A percentile compares a stretch with the other conserved stretches of the same genome.
Conservation (phyloP, 257 asterid genomes). For the Nicotiana benthamiana region DNA sequence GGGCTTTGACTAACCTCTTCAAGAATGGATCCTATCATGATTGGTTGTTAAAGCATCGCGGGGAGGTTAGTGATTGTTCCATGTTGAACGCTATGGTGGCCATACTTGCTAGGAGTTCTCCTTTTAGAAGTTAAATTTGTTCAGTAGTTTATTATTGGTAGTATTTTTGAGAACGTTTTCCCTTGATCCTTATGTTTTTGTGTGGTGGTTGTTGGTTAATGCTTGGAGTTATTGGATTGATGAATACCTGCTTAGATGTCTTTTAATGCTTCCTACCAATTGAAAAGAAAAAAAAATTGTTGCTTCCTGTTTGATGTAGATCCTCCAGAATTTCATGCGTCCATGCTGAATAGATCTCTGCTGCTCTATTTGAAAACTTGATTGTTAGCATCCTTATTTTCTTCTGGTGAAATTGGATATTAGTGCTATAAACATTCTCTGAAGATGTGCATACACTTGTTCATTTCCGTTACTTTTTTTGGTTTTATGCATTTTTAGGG, state of each 20-base stretch:
- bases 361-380: background rate
- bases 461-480: background rate
- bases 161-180: background rate
- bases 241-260: no score
- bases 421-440: background rate
- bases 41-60: slow-evolving; percentile 63
- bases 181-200: no score
- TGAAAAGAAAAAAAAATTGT: background rate
- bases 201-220: no score
- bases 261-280: background rate
- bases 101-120: background rate
- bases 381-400: slow-evolving; percentile 3
- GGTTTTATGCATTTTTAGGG: background rate
- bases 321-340: background rate
- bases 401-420: background rate
- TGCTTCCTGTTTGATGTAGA: background rate
- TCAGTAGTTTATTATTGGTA: background rate
- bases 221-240: no score
- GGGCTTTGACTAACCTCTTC: slow-evolving; percentile 81
- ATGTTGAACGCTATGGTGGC: background rate
- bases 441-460: background rate
- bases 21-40: slow-evolving; percentile 43
- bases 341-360: background rate
- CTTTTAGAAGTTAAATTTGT: background rate
- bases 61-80: slow-evolving; percentile 53